These are phyloP conservation scores for Juncus inflexus DNA, from an alignment of 176 grass and related monocot species.

Conservation along the genomic window DNA sequence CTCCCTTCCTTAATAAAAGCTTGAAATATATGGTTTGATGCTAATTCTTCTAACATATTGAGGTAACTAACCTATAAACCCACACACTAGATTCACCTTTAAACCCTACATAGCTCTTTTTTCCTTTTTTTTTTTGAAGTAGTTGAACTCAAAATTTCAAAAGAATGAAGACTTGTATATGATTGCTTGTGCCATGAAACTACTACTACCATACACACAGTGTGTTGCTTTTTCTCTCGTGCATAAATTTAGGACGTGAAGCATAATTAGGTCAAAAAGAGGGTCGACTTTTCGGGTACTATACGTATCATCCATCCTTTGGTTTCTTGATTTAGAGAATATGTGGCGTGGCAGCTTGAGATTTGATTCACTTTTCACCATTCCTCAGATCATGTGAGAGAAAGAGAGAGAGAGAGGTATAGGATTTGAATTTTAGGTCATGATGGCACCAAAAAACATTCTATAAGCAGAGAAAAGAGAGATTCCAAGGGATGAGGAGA, in stretches of 20 bases:
- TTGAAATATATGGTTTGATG: too few species aligned
- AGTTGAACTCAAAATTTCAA: neutral
- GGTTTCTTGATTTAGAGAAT: slow-evolving; percentile 26
- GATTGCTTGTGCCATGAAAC: slow-evolving; percentile 26
- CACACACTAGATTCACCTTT: too few species aligned
- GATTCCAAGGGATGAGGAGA: slow-evolving; percentile 26
- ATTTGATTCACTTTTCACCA: slow-evolving; percentile 23
- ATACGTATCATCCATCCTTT: slow-evolving; percentile 27
- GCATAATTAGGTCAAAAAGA: slow-evolving; percentile 30
- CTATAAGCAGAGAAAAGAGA: slow-evolving; percentile 22
- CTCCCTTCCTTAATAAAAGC: too few species aligned
- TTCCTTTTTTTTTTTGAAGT: too few species aligned
- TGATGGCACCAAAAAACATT: slow-evolving; percentile 30
- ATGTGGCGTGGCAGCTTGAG: slow-evolving; percentile 32
- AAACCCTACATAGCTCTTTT: too few species aligned
- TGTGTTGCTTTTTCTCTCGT: slow-evolving; percentile 6
- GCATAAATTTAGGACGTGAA: slow-evolving; percentile 14
- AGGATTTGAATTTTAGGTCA: slow-evolving; percentile 20
- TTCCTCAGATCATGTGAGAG: slow-evolving; percentile 1
- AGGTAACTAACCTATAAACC: too few species aligned
- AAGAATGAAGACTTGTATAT: slow-evolving; percentile 16
- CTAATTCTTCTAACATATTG: too few species aligned
- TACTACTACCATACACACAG: slow-evolving; percentile 19
- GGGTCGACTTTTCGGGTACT: slow-evolving; percentile 27
- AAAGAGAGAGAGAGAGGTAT: slow-evolving; percentile 1